Base-by-base conservation (phyloP, 1,139 yeast species). In the Yamadazyma oceani region DNA sequence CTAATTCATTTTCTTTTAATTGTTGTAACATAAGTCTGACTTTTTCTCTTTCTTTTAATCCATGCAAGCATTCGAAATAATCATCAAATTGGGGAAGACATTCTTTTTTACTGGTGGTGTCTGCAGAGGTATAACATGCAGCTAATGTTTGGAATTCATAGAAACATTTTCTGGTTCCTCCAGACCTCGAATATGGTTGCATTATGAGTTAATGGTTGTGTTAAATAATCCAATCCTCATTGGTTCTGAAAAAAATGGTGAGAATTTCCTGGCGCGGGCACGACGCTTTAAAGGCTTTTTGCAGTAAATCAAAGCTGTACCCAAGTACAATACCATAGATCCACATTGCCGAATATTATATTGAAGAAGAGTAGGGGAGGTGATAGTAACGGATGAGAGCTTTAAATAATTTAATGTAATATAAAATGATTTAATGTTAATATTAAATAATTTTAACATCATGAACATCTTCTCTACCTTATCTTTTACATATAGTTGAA, bases 171-270 rank as follows among this genome's bases (percentile, higher is more conserved):
- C 75, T 69, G 45, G 77, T 71, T 40, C 75, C 77, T 27, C 76
- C 76, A 26, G 66, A 57, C 64, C 76, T 69, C 35, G 75, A 69
- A 50, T 69, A 68, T 50, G 77, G 76, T 51, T 69, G 76, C 77
- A 71, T 71, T 32, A 38, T 54, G 41, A 10, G 12, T 12, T 4
- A 13, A 32, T 17, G 5, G 21, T 15, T 7, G 10, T 14, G 5
- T 6, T 16, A 26, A 21, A 12, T 12, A 12, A 17, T 32, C 34
- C 17, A n/a, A 27, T 9, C 13, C 30, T 27, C 21, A 27, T 27
- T 27, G 30, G 30, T 8, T 9, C 17, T 8, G 30, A 16, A 12
- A 33, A 28, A 44, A 16, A 12, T 45, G 49, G 49, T 26, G 30
- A 26, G 19, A 26, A 26, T n/a, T 21, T n/a, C n/a, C n/a, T n/a